phyloP scores from a whole-genome alignment of 768 basidiomycete genomes.

The Sporobolomyces phaffii region DNA sequence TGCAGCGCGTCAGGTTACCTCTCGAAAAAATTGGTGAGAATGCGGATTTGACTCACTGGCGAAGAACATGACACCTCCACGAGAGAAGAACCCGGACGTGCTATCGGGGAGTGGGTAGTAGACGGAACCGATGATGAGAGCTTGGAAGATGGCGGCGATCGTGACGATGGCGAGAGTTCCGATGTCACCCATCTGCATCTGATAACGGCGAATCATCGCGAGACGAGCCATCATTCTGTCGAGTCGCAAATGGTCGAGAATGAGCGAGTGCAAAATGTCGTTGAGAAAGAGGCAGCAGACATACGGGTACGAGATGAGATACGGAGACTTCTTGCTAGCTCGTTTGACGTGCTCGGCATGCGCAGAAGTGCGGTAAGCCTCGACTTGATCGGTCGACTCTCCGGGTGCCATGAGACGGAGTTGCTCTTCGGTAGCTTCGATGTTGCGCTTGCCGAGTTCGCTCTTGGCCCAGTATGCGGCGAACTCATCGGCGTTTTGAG shows the following conservation, averaged over 20 bases:
- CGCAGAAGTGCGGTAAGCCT: conserved; percentile 46
- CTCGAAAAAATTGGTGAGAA: not conserved
- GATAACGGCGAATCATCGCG: conserved; percentile 52
- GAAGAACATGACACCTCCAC: conserved; percentile 74
- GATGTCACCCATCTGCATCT: conserved; percentile 51
- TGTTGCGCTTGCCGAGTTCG: conserved; percentile 43
- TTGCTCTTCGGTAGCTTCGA: conserved; percentile 42
- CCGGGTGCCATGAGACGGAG: conserved; percentile 46
- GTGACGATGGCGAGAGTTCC: conserved; percentile 41
- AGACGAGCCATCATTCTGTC: conserved; percentile 51
- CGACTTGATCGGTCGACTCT: conserved; percentile 32
- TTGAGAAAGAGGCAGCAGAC: conserved; percentile 47
- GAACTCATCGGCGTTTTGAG: conserved; percentile 52
- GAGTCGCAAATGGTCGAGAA: no score
- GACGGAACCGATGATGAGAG: conserved; percentile 58
- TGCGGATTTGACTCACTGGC: conserved; percentile 40
- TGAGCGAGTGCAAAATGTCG: conserved; percentile 50
- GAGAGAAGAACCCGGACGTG: conserved; percentile 64
- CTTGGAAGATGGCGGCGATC: conserved; percentile 49
- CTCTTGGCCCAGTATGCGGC: conserved; percentile 49
- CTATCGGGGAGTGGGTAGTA: conserved; percentile 57
- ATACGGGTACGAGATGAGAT: conserved; percentile 53
- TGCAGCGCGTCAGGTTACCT: conserved; percentile 6
- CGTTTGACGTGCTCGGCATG: conserved; percentile 48
- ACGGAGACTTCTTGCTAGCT: conserved; percentile 46